These are phyloP conservation scores for Acarospora socialis DNA, from an alignment of 2,329 filamentous ascomycete species.

Conservation along the genomic window DNA sequence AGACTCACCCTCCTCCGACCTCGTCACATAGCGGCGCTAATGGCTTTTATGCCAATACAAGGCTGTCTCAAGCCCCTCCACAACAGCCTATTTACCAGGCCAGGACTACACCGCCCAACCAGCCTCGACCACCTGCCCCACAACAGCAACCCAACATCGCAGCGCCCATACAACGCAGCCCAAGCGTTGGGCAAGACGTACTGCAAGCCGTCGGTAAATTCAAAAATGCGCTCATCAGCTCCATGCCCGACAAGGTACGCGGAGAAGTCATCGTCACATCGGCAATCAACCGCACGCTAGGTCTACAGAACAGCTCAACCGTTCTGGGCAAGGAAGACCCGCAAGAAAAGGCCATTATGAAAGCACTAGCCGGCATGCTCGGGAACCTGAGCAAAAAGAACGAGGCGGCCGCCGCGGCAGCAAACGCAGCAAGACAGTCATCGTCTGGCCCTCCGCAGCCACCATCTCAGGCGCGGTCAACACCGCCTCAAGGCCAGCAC, in stretches of 20 bases:
- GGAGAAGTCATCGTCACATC: conserved; percentile 9
- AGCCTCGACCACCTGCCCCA: neutral
- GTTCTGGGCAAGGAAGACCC: conserved; percentile 4
- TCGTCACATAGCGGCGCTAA: too few relatives aligned
- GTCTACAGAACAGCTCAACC: neutral
- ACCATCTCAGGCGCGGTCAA: neutral
- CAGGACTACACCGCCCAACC: neutral
- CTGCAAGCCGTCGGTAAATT: conserved; percentile 7
- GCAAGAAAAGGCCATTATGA: conserved; percentile 7
- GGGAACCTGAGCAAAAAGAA: conserved; percentile 2
- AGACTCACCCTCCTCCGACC: too few relatives aligned
- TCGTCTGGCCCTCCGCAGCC: neutral
- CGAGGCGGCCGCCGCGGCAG: neutral
- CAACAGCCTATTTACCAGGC: neutral
- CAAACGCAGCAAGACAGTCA: conserved; percentile 1
- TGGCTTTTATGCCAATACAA: too few relatives aligned
- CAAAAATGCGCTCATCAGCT: conserved; percentile 7
- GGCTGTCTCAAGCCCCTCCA: neutral
- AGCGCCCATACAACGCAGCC: too few relatives aligned
- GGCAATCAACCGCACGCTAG: conserved; percentile 10
- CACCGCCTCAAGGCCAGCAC: neutral
- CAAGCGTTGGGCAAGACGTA: conserved; percentile 3
- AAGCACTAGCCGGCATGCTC: conserved; percentile 6
- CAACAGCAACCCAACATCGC: too few relatives aligned
- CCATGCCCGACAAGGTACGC: conserved; percentile 7